Percentiles rank a stretch among this genome's conserved stretches.
Evolutionary conservation across 495 filamentous ascomycete genomes (phyloP).

Genomic region (Pseudotulostoma volvatum): DNA sequence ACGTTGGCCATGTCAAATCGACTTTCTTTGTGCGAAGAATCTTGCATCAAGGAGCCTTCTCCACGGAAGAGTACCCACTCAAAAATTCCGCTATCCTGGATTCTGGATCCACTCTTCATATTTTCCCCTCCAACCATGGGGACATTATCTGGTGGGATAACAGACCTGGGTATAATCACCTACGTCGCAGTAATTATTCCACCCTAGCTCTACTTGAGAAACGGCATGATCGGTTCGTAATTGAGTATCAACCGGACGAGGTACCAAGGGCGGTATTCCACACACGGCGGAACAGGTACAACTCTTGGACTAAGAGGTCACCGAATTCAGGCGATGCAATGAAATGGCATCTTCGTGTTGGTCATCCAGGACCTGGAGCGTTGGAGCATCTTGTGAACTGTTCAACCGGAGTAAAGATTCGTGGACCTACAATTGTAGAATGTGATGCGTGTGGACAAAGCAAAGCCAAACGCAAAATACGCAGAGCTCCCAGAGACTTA

Average conservation of each 20-base stretch:
- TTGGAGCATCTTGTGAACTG: background rate
- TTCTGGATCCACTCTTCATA: too few species aligned
- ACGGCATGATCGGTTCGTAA: slow-evolving; percentile 1
- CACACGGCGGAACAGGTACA: background rate
- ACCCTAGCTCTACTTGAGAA: too few species aligned
- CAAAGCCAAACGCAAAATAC: background rate
- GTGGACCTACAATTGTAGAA: background rate
- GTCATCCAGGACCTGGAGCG: slow-evolving; percentile 1
- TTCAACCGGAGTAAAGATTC: background rate
- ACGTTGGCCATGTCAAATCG: too few species aligned
- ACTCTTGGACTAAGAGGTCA: background rate
- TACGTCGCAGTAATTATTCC: too few species aligned
- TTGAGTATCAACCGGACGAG: slow-evolving; percentile 1
- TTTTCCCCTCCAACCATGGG: too few species aligned
- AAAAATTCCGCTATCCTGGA: too few species aligned
- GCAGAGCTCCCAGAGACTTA: background rate
- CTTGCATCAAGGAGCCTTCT: too few species aligned
- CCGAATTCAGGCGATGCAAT: background rate
- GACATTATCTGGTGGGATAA: too few species aligned
- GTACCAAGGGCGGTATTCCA: background rate
- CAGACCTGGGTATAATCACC: too few species aligned
- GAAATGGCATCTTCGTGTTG: background rate
- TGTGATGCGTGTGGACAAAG: background rate
- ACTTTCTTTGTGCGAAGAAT: too few species aligned
- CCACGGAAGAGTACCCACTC: too few species aligned